A percentile compares a stretch with the other conserved stretches of the same genome.
Evolutionary conservation across 1,139 yeast genomes (phyloP).

Genomic region (Yamadazyma diddensiae): DNA sequence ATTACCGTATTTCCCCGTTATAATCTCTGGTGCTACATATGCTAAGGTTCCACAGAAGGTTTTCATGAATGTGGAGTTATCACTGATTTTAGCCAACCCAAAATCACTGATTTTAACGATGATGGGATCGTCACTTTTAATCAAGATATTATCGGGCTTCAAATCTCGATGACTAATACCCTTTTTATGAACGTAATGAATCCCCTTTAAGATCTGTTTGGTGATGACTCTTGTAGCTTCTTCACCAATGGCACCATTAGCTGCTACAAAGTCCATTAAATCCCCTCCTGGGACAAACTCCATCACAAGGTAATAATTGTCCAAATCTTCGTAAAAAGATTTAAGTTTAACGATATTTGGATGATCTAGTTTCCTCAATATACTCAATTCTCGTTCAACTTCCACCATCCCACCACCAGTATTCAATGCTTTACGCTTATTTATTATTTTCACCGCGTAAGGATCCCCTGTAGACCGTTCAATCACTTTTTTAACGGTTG

Average conservation of each 20-base stretch:
- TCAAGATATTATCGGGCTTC: constrained; percentile 88
- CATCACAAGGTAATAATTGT: constrained; percentile 84
- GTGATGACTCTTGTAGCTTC: constrained; percentile 85
- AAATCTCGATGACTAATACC: constrained; percentile 94
- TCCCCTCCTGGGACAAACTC: constrained; percentile 98
- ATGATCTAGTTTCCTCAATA: constrained; percentile 72
- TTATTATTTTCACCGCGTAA: constrained; percentile 87
- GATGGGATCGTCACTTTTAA: constrained; percentile 89
- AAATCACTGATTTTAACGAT: constrained; percentile 88
- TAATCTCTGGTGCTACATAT: constrained; percentile 92
- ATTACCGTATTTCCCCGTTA: constrained; percentile 62
- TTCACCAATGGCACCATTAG: constrained; percentile 88
- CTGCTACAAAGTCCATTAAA: constrained; percentile 91
- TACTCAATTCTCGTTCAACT: constrained; percentile 81
- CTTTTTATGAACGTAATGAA: constrained; percentile 78
- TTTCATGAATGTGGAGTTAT: constrained; percentile 73
- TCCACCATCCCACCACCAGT: constrained; percentile 69
- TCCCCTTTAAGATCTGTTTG: constrained; percentile 78
- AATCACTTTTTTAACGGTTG: constrained; percentile 87
- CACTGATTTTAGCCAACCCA: constrained; percentile 81
- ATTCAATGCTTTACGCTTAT: constrained; percentile 70
- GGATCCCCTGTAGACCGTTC: constrained; percentile 81
- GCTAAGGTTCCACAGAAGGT: constrained; percentile 91
- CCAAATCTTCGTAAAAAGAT: constrained; percentile 81
- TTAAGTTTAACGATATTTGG: constrained; percentile 80